phyloP scores from a whole-genome alignment of 2,329 filamentous ascomycete species.

The Claviceps arundinis region DNA sequence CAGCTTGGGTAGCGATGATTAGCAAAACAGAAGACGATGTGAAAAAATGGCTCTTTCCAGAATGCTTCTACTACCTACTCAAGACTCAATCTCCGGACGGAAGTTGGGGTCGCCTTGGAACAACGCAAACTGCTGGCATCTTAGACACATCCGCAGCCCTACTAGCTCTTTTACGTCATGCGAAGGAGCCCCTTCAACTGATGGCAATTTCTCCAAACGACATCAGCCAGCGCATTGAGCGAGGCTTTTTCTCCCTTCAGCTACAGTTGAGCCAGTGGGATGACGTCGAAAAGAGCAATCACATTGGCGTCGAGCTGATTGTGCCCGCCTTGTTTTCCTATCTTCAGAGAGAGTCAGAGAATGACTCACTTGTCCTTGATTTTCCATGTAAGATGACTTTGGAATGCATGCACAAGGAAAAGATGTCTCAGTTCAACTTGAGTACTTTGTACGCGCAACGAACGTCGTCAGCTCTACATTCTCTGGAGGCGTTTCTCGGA shows the following conservation, averaged over 20 bases:
- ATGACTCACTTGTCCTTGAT: constrained; percentile 1
- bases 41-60: constrained; percentile 8
- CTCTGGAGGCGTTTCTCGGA: constrained; percentile 10
- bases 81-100: constrained; percentile 4
- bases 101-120: constrained; percentile 1
- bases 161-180: constrained; percentile 6
- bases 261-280: constrained; percentile 4
- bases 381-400: constrained; percentile 1
- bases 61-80: constrained; percentile 8
- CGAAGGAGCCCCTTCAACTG: constrained; percentile 1
- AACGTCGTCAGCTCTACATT: constrained; percentile 2
- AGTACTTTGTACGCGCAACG: not conserved
- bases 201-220: constrained; percentile 1
- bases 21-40: not conserved
- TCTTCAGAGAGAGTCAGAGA: constrained; percentile 1
- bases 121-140: constrained; percentile 7
- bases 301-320: constrained; percentile 10
- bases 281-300: constrained; percentile 2
- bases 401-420: not conserved
- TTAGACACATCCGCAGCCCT: constrained; percentile 8
- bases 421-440: not conserved
- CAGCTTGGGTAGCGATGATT: constrained; percentile 10
- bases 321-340: constrained; percentile 6
- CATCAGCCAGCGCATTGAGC: not conserved
- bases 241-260: not conserved